Evolutionary conservation across 768 basidiomycete species (phyloP).

Genomic region (Mycena indigotica): DNA sequence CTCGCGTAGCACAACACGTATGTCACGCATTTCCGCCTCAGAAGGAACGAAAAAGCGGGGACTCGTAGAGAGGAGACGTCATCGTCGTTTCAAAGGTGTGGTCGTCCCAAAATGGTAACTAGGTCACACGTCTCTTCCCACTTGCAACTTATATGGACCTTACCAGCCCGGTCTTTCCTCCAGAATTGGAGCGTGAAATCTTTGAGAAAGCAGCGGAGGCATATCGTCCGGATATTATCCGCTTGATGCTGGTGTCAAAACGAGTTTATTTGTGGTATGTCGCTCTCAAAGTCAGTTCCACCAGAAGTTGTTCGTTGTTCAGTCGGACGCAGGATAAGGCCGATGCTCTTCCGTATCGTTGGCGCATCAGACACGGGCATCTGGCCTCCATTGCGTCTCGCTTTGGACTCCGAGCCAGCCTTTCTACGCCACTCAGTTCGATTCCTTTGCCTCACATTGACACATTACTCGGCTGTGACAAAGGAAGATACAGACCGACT

Average conservation of each 20-base stretch:
- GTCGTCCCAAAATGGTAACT: background rate
- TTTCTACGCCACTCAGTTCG: background rate
- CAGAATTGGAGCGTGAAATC: background rate
- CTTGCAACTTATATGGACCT: too few species aligned
- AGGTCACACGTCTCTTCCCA: background rate
- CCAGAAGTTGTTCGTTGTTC: background rate
- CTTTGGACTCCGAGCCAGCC: background rate
- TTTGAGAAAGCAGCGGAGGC: background rate
- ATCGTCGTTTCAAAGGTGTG: background rate
- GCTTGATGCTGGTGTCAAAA: background rate
- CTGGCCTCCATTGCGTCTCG: background rate
- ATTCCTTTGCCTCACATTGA: background rate
- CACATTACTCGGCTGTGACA: background rate
- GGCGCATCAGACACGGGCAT: background rate
- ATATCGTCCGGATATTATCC: background rate
- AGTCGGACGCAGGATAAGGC: background rate
- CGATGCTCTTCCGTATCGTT: background rate
- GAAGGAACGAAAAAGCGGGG: constrained; percentile 6
- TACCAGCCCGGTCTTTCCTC: background rate
- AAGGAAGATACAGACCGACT: background rate
- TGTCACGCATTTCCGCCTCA: background rate
- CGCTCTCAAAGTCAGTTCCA: background rate
- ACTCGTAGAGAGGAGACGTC: background rate
- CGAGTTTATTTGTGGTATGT: background rate
- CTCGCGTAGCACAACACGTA: background rate